Evolutionary conservation across 352 stramenopile genomes (phyloP), one percentile per base, ranked within the genome.

Genomic region (Ophiocytium majus): DNA sequence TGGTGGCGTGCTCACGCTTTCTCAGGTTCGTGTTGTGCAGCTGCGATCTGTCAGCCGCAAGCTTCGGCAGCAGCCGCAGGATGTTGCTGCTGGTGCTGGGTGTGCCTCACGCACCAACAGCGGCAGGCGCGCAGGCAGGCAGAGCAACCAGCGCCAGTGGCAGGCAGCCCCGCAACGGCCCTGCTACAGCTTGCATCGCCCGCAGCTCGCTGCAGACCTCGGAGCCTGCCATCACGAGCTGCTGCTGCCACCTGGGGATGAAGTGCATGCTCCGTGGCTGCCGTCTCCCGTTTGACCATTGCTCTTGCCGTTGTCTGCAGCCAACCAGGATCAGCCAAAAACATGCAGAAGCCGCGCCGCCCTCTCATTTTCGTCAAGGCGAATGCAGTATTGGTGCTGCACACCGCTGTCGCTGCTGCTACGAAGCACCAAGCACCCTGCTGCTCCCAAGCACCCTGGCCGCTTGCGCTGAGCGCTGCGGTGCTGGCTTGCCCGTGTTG

Each of bases 1-100:
- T n/a, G 86, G 37, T 0, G 84, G 84, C 49, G 63, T 82, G 34
- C 84, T 88, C 9, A 88, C 81, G 10, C 82, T 83, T 36, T 35
- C 31, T 19, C 79, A 83, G 79, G 79, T 83, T 35, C 23, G 5
- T 76, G 23, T 10, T 5, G 5, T 76, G 32, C 1, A 32, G 5
- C 23, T 76, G 5, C 64, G 64, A 23, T 32, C n/a, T 32, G 64
- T 5, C n/a, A 76, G 64, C 32, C 5, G n/a, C 76, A 19, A n/a
- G 50, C 32, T 43, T 35, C 28, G n/a, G 76, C 0, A 50, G 35
- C 23, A 37, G 23, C 28, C 32, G 34, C 76, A 63, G 31, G 32
- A 35, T 63, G 49, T 23, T 63, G 76, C 10, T 10, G 57, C 17
- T 37, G 57, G 32, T 63, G 76, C 32, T 31, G 50, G 1, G 50